Evolutionary conservation across 306 rosid genomes (phyloP), one percentile per base, ranked within the genome.

Genomic region (Quercus variabilis): DNA sequence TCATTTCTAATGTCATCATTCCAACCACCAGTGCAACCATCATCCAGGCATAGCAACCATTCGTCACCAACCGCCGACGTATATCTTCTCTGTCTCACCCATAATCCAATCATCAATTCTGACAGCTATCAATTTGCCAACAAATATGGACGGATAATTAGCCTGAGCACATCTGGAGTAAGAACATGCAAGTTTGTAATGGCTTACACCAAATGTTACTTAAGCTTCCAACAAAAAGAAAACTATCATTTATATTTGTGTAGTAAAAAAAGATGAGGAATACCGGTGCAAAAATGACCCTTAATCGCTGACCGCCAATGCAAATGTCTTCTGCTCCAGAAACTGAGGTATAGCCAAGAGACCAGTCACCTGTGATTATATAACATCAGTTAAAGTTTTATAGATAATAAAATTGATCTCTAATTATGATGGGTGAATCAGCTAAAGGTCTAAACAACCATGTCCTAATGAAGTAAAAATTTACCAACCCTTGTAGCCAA

Each of bases 281-380:
- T 94, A 94, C 98, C 84, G 92, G 97, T 43, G 97, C 92, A 80
- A 75, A 92, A 76, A 94, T 75, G 72, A 79, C 90, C 54, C 68
- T 86, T 76, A 94, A 79, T 75, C 85, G 85, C 82, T 94, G 92
- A 80, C 89, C 97, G 67, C 91, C 85, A 74, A 94, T 88, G 77
- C 79, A 76, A 78, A 92, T 85, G 11, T 89, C 89, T 88, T 92
- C 97, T 73, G 54, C 81, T 81, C 97, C 96, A 54, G 79, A 76
- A 85, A 94, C 87, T 56, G 88, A 77, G 78, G 90, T 88, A 79
- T 81, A 87, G 69, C 90, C 86, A 20, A 92, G 91, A 76, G 96
- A 89, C 98, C 97, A 94, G 74, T 88, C 91, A 84, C 82, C 98
- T 92, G 87, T 75, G 38, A 76, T 71, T 78, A 75, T 71, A 69